Percentiles rank a stretch among this genome's conserved stretches.
Evolutionary conservation across 495 filamentous ascomycete genomes (phyloP).

Genomic region (Penicillium coffeae): DNA sequence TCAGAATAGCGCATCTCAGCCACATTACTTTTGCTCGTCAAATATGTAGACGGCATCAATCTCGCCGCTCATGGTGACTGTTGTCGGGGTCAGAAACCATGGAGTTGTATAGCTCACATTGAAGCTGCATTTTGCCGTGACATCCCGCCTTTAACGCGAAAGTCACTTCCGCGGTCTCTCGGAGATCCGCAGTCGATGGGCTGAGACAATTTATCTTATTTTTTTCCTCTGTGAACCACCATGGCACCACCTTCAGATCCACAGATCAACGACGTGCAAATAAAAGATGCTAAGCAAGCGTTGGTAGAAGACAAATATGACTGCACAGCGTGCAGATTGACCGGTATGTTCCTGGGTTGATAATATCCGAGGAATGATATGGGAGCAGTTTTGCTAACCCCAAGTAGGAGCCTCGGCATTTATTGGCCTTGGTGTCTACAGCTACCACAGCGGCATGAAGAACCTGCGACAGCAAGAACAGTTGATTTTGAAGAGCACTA

Average conservation of each 20-base stretch:
- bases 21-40: slow-evolving; percentile 76
- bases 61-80: slow-evolving; percentile 65
- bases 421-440: slow-evolving; percentile 84
- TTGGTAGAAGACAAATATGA: slow-evolving; percentile 63
- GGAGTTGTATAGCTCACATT: slow-evolving; percentile 21
- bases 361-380: background rate
- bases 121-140: slow-evolving; percentile 34
- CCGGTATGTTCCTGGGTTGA: slow-evolving; percentile 45
- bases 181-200: background rate
- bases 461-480: slow-evolving; percentile 69
- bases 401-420: slow-evolving; percentile 73
- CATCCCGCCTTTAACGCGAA: slow-evolving; percentile 26
- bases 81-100: slow-evolving; percentile 14
- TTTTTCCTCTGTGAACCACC: background rate
- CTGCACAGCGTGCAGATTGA: slow-evolving; percentile 64
- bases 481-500: slow-evolving; percentile 64
- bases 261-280: slow-evolving; percentile 22
- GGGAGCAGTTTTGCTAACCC: slow-evolving; percentile 5
- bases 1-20: background rate
- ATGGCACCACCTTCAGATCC: slow-evolving; percentile 24
- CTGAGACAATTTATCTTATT: background rate
- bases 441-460: slow-evolving; percentile 72
- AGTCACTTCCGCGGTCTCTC: background rate
- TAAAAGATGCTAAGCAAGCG: slow-evolving; percentile 42
- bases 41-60: slow-evolving; percentile 96